phyloP scores from a whole-genome alignment of 306 rosid genomes.

The Alnus rubra region DNA sequence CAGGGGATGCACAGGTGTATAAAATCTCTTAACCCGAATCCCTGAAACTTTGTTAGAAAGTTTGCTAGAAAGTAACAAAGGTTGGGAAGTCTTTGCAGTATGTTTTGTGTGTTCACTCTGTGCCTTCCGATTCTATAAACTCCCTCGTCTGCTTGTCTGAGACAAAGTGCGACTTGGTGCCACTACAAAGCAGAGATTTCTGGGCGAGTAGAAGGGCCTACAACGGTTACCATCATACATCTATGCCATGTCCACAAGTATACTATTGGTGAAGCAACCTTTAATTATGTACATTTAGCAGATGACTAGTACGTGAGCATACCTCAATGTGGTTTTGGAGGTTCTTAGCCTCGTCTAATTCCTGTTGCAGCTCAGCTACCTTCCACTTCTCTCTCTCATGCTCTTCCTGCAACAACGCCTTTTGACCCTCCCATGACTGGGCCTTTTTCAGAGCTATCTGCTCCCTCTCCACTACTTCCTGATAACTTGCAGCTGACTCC shows the following conservation, averaged over 20 bases:
- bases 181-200: neutral
- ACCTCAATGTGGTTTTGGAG: slow-evolving; percentile 50
- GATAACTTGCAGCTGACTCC: slow-evolving; percentile 39
- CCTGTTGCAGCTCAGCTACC: slow-evolving; percentile 40
- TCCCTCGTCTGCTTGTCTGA: too few relatives aligned
- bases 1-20: too few relatives aligned
- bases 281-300: slow-evolving; percentile 17
- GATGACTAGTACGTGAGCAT: slow-evolving; percentile 17
- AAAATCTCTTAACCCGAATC: too few relatives aligned
- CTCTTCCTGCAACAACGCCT: slow-evolving; percentile 46
- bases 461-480: slow-evolving; percentile 53
- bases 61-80: too few relatives aligned
- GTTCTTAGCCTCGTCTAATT: slow-evolving; percentile 41
- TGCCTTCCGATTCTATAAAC: too few relatives aligned
- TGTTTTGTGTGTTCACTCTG: too few relatives aligned
- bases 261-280: neutral
- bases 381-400: slow-evolving; percentile 46
- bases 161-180: neutral
- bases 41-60: too few relatives aligned
- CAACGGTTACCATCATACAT: neutral
- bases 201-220: neutral
- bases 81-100: too few relatives aligned
- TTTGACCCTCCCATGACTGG: slow-evolving; percentile 47
- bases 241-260: slow-evolving; percentile 10
- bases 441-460: slow-evolving; percentile 34